Percentiles rank a stretch among this genome's conserved stretches.
phyloP scores from a whole-genome alignment of 495 filamentous ascomycete genomes.

The Ascobolus immersus region DNA sequence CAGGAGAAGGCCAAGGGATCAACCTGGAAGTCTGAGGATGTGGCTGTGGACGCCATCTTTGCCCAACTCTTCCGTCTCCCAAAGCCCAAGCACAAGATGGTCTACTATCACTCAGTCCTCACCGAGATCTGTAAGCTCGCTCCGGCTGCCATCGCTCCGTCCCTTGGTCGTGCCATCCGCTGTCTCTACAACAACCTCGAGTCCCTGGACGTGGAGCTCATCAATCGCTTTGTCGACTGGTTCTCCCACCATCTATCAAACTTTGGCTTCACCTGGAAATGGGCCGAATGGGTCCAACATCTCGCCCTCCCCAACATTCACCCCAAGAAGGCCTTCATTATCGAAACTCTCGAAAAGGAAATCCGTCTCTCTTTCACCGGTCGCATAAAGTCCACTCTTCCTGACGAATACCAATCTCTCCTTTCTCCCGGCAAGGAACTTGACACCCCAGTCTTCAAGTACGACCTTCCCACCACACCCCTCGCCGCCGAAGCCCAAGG shows the following conservation, averaged over 20 bases:
- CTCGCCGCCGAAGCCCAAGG: constrained; percentile 59
- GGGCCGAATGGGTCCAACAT: constrained; percentile 91
- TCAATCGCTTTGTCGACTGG: constrained; percentile 81
- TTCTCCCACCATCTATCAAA: constrained; percentile 95
- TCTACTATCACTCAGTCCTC: constrained; percentile 86
- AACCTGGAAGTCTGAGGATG: constrained; percentile 95
- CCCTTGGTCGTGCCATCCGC: constrained; percentile 75
- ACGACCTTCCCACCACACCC: constrained; percentile 47
- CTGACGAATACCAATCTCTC: constrained; percentile 54
- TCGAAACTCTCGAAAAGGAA: constrained; percentile 80
- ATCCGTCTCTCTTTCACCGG: constrained; percentile 90
- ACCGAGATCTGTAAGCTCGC: constrained; percentile 90
- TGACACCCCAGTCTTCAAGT: constrained; percentile 87
- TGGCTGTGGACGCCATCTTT: constrained; percentile 89
- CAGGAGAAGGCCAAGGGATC: constrained; percentile 48
- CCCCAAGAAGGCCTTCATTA: constrained; percentile 78
- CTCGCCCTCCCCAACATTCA: constrained; percentile 48
- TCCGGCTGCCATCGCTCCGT: constrained; percentile 85
- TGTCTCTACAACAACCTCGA: constrained; percentile 62
- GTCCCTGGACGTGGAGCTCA: constrained; percentile 64
- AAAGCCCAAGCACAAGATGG: constrained; percentile 68
- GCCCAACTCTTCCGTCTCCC: constrained; percentile 80
- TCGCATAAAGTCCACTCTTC: constrained; percentile 80
- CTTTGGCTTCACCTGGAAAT: constrained; percentile 99
- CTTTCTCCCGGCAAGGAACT: constrained; percentile 75